Evolutionary conservation across 805 yeast genomes (phyloP).

Genomic region (Pichia phayaonensis): DNA sequence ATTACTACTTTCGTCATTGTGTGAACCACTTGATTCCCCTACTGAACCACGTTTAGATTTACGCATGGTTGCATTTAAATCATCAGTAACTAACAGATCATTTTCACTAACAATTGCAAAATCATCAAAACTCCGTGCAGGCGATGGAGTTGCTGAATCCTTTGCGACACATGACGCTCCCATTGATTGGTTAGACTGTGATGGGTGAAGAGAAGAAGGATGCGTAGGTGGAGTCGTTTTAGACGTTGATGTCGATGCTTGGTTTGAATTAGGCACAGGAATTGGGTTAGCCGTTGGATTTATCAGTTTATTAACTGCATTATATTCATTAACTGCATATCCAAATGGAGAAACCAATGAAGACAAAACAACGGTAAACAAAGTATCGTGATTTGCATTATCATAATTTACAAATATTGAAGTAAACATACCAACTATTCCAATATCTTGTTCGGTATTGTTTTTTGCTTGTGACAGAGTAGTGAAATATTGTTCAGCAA

Average conservation of each 20-base stretch:
- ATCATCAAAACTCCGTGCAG: constrained; percentile 25
- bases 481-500: background rate
- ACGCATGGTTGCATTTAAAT: background rate
- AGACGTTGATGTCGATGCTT: background rate
- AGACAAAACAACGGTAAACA: background rate
- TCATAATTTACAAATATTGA: background rate
- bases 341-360: constrained; percentile 9
- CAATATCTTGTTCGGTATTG: background rate
- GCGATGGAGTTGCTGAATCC: background rate
- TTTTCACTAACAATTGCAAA: constrained; percentile 40
- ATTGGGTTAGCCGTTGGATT: background rate
- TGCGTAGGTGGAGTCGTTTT: too few relatives aligned
- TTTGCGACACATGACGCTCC: background rate
- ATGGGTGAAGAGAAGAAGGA: background rate
- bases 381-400: background rate
- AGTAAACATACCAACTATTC: background rate
- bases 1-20: background rate
- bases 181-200: background rate
- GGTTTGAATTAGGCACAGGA: background rate
- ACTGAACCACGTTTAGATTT: background rate
- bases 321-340: background rate
- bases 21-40: background rate
- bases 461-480: background rate
- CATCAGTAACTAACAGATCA: constrained; percentile 15
- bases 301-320: background rate